A percentile compares a stretch with the other conserved stretches of the same genome.
These are phyloP conservation scores for Leucosporidium scottii DNA, from an alignment of 768 basidiomycete species.

Conservation along the genomic window DNA sequence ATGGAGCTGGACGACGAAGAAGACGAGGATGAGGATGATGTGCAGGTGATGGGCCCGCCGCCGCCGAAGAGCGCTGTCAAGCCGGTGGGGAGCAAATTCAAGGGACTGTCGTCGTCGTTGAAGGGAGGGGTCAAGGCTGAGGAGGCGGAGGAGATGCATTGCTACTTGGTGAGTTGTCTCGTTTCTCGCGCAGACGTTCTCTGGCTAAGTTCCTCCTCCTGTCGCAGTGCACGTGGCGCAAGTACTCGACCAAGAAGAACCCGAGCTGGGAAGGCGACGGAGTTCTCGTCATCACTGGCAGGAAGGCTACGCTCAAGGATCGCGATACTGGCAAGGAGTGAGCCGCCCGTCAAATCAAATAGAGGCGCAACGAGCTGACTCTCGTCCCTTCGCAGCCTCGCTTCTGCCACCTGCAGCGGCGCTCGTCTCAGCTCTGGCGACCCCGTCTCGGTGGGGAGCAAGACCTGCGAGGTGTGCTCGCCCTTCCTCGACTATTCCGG, in stretches of 20 bases:
- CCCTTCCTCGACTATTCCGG: too few relatives aligned
- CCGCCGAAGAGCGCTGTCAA: too few relatives aligned
- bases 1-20: not conserved
- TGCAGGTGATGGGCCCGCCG: too few relatives aligned
- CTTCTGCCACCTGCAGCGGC: not conserved
- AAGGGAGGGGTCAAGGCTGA: not conserved
- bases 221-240: slow-evolving; percentile 47
- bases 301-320: slow-evolving; percentile 31
- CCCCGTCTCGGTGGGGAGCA: slow-evolving; percentile 36
- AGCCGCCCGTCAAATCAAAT: not conserved
- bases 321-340: slow-evolving; percentile 30
- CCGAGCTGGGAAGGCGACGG: slow-evolving; percentile 73
- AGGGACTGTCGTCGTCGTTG: too few relatives aligned
- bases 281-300: slow-evolving; percentile 28
- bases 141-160: not conserved
- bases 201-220: not conserved
- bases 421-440: slow-evolving; percentile 21
- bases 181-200: not conserved
- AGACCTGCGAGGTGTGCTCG: slow-evolving; percentile 29
- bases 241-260: slow-evolving; percentile 64
- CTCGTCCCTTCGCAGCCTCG: not conserved
- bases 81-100: too few relatives aligned
- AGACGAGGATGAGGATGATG: not conserved
- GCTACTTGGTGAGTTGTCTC: not conserved
- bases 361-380: not conserved